Base-by-base conservation (phyloP, 2,329 filamentous ascomycete species). In the Sodiomyces alkalinus region DNA sequence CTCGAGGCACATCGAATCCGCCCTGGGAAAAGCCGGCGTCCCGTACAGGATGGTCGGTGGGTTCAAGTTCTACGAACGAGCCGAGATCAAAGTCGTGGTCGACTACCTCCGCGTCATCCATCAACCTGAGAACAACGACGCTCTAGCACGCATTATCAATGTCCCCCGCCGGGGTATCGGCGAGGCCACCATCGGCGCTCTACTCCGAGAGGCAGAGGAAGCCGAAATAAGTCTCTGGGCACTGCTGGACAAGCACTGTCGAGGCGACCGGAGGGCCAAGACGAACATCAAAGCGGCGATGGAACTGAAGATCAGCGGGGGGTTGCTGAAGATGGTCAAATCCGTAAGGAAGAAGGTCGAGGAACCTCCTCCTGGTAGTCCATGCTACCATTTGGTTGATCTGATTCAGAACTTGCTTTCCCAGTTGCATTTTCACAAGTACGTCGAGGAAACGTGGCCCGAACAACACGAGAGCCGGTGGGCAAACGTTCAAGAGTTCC, bases 11-110 rank as follows among this genome's bases (percentile, higher is more conserved):
- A 78, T 96, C 21, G 87, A 98, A 53, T 68, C 74, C 14, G 77
- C 78, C 3, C 60, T 96, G 22, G 82, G 79, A 10, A 82, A 78
- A 42, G 71, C 73, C 8, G 83, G 85, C 1, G 73, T 96, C 22
- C 68, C 85, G 1, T 98, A 96, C 51, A 74, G 74, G 27, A 94
- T 96, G 86, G 76, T 96, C 28, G 87, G 71, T 20, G 87, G 90
- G 2, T 71, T 74, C 36, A 80, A 81, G 33, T 98, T 98, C 48
- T 96, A 92, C 44, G 90, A 98, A 40, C 74, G 90, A 28, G 68
- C 73, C 3, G 87, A 98, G 48, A 78, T 96, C 45, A 92, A 90
- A 49, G 64, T 83, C 6, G 49, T 96, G 1, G 54, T 96, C 4
- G 85, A 94, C 47, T 96, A 98, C 47, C 60, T 96, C 10, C 71